Evolutionary conservation across 352 stramenopile genomes (phyloP).

Genomic region (Globisporangium uncinulatum): DNA sequence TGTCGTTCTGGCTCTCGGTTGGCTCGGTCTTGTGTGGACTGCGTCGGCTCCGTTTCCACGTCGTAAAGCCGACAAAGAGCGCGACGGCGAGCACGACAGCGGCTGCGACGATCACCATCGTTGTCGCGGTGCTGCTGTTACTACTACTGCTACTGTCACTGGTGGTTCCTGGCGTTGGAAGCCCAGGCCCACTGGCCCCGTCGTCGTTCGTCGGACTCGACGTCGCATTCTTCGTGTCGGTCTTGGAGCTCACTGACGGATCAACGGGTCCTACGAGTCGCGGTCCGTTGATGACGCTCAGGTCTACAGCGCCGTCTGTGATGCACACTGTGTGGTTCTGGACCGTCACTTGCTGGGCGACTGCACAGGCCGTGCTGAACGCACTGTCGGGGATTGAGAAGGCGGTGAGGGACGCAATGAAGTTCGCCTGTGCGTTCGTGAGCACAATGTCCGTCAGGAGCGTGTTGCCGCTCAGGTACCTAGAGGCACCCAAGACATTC

Average conservation of each 20-base stretch:
- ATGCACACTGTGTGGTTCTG: constrained; percentile 6
- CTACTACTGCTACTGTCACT: neutral
- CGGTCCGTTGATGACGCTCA: constrained; percentile 1
- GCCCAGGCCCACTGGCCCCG: too few relatives aligned
- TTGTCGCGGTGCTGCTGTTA: neutral
- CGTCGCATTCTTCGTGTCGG: neutral
- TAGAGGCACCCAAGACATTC: neutral
- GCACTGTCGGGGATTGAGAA: neutral
- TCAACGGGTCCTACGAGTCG: neutral
- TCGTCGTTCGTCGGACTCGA: too few relatives aligned
- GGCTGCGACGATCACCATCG: neutral
- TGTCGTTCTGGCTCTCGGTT: neutral
- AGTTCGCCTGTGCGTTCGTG: constrained; percentile 6
- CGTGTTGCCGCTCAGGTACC: neutral
- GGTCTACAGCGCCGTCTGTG: neutral
- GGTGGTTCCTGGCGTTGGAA: too few relatives aligned
- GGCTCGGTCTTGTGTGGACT: neutral
- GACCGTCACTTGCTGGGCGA: constrained; percentile 1
- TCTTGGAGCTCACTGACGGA: neutral
- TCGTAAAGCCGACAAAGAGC: neutral
- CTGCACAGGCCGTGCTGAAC: neutral
- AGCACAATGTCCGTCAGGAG: constrained; percentile 2
- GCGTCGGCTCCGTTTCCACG: neutral
- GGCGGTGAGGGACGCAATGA: neutral
- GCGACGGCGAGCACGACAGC: neutral